Evolutionary conservation across 148 eudicot genomes (phyloP).

Genomic region (Rhododendron henanense): DNA sequence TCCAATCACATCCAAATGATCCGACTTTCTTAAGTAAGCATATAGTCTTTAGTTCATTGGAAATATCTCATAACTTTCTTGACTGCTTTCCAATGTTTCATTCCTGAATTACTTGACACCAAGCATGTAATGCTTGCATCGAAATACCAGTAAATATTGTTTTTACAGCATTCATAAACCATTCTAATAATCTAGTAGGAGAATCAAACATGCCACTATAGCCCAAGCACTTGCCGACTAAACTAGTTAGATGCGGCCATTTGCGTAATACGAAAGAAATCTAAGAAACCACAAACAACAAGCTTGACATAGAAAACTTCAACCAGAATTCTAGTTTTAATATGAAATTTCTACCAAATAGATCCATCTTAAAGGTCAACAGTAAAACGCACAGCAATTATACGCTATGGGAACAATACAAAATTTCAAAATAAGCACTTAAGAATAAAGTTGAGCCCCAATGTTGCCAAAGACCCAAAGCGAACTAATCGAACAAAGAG

Average conservation of each 20-base stretch:
- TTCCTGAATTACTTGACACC: too few species aligned
- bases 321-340: not conserved
- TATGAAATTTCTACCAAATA: not conserved
- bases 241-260: not conserved
- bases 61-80: too few species aligned
- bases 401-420: not conserved
- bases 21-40: too few species aligned
- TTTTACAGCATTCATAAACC: not conserved
- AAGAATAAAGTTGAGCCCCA: not conserved
- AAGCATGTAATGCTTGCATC: not conserved
- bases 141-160: not conserved
- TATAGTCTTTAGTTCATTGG: too few species aligned
- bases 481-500: constrained; percentile 23
- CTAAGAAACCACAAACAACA: not conserved
- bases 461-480: not conserved
- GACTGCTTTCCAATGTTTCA: too few species aligned
- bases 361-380: not conserved
- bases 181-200: not conserved
- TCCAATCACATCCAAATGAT: too few species aligned
- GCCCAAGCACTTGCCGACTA: not conserved
- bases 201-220: not conserved
- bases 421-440: not conserved
- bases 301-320: not conserved
- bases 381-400: not conserved
- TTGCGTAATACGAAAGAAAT: not conserved